A percentile compares a stretch with the other conserved stretches of the same genome.
Evolutionary conservation across 1,284 basidiomycete species (phyloP).

Genomic region (Microstroma glucosiphilum): DNA sequence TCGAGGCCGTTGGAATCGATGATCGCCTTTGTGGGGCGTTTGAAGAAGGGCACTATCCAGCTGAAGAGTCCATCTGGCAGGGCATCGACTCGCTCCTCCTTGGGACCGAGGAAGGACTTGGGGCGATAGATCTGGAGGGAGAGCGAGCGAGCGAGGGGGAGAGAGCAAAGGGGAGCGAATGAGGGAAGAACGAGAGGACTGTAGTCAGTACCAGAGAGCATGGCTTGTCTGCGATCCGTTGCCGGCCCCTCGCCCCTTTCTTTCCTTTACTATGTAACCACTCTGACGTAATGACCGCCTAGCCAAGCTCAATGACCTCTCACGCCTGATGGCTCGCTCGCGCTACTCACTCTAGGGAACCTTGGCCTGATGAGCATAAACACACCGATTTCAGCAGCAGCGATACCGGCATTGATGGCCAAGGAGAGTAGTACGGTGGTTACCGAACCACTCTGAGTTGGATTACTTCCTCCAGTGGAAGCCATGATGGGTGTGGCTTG

Average conservation of each 20-base stretch:
- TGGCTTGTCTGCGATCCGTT: too few relatives aligned
- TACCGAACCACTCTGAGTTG: constrained; percentile 26
- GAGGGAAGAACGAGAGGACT: not conserved
- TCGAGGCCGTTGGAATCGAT: constrained; percentile 72
- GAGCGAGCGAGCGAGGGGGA: not conserved
- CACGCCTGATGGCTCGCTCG: too few relatives aligned
- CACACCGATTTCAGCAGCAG: constrained; percentile 39
- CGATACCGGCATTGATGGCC: constrained; percentile 44
- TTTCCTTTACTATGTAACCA: too few relatives aligned
- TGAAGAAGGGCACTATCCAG: constrained; percentile 51
- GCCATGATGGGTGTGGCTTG: constrained; percentile 7
- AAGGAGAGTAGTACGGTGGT: constrained; percentile 47
- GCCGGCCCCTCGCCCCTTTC: too few relatives aligned
- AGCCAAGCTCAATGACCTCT: too few relatives aligned
- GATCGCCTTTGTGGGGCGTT: constrained; percentile 41
- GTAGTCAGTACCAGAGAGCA: not conserved
- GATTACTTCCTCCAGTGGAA: constrained; percentile 3
- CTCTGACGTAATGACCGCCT: not conserved
- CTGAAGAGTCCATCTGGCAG: constrained; percentile 49
- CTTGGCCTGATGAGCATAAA: constrained; percentile 51
- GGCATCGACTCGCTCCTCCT: constrained; percentile 45
- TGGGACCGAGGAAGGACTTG: constrained; percentile 45
- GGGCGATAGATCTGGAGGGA: constrained; percentile 50
- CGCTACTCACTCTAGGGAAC: constrained; percentile 32
- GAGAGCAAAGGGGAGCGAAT: not conserved